A percentile compares a stretch with the other conserved stretches of the same genome.
Conservation (phyloP, 306 rosid genomes). For the Spatholobus suberectus region DNA sequence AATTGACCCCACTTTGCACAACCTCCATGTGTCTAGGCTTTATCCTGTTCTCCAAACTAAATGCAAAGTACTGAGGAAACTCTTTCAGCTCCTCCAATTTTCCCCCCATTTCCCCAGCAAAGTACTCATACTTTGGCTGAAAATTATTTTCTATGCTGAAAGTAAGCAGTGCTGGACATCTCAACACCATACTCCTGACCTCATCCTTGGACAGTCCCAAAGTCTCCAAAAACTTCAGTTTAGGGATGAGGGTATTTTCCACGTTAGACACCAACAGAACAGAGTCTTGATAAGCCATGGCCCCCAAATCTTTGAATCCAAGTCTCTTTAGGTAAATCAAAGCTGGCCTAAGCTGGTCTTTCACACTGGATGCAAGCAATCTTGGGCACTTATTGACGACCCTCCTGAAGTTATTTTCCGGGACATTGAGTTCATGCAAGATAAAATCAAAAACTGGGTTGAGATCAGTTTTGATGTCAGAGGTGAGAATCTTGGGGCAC, state of each 20-base stretch:
- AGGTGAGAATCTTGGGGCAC: slow-evolving; percentile 88
- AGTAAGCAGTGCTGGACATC: slow-evolving; percentile 81
- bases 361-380: slow-evolving; percentile 75
- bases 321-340: slow-evolving; percentile 74
- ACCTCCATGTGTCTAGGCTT: slow-evolving; percentile 78
- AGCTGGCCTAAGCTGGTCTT: slow-evolving; percentile 82
- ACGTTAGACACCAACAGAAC: slow-evolving; percentile 82
- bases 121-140: slow-evolving; percentile 76
- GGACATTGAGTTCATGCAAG: slow-evolving; percentile 64
- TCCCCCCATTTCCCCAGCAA: slow-evolving; percentile 64
- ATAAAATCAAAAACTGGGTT: slow-evolving; percentile 78
- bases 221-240: slow-evolving; percentile 60
- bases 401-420: slow-evolving; percentile 65
- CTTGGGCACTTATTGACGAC: slow-evolving; percentile 83
- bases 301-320: slow-evolving; percentile 68
- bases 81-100: slow-evolving; percentile 69
- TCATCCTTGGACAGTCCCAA: slow-evolving; percentile 68
- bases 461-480: slow-evolving; percentile 68
- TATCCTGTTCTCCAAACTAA: slow-evolving; percentile 92
- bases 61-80: slow-evolving; percentile 89
- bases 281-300: slow-evolving; percentile 73
- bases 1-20: slow-evolving; percentile 53
- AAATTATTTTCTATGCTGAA: slow-evolving; percentile 87
- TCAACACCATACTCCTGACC: slow-evolving; percentile 66
- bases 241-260: slow-evolving; percentile 79